phyloP scores from a whole-genome alignment of 2,329 filamentous ascomycete genomes.

The Colletotrichum tanaceti region DNA sequence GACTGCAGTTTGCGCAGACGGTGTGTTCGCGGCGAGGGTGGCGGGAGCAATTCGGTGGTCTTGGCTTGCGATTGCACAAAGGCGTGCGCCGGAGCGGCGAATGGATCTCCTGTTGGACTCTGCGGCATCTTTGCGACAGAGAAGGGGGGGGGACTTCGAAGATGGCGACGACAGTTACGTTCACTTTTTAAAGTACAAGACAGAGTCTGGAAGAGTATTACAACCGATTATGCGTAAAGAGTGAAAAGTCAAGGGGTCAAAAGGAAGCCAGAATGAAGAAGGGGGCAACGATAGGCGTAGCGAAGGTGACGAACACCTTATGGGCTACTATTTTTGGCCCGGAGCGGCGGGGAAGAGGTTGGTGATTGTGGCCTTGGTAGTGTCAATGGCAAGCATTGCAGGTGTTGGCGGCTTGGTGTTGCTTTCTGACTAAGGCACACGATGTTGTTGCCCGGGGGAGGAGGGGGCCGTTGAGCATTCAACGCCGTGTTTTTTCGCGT shows the following conservation, averaged over 20 bases:
- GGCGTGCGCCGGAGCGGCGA: constrained; percentile 44
- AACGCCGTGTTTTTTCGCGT: constrained; percentile 38
- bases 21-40: constrained; percentile 73
- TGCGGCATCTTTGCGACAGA: constrained; percentile 43
- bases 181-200: constrained; percentile 20
- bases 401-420: constrained; percentile 31
- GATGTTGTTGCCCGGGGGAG: constrained; percentile 30
- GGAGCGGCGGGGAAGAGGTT: constrained; percentile 34
- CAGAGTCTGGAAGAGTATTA: constrained; percentile 10
- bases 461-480: constrained; percentile 11
- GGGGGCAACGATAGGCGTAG: constrained; percentile 25
- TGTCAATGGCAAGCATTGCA: constrained; percentile 26
- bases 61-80: constrained; percentile 42
- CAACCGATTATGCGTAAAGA: constrained; percentile 29
- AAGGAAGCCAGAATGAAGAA: constrained; percentile 3
- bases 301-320: constrained; percentile 36
- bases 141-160: constrained; percentile 1
- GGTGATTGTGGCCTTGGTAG: constrained; percentile 38
- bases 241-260: constrained; percentile 12
- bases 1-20: constrained; percentile 81
- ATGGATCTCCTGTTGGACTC: constrained; percentile 47
- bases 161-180: not conserved
- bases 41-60: constrained; percentile 61
- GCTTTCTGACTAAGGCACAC: constrained; percentile 35
- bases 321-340: constrained; percentile 39